Evolutionary conservation across 352 stramenopile species (phyloP).

Genomic region (Pythium grandisporangium): DNA sequence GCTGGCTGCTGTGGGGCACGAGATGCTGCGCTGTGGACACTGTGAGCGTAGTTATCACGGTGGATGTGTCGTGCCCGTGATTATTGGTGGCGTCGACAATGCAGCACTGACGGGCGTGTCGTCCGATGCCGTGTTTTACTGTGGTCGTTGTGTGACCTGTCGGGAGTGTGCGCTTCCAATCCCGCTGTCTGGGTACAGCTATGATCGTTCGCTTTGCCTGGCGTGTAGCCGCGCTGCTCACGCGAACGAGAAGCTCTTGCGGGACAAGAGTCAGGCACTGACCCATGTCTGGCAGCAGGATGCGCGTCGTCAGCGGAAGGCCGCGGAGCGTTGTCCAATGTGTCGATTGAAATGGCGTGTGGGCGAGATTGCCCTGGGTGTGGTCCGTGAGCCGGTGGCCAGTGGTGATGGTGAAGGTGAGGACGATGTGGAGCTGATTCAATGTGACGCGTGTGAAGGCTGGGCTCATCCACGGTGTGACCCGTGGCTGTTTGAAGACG

Average conservation of each 20-base stretch:
- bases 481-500: conserved; percentile 38
- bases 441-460: conserved; percentile 80
- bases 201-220: conserved; percentile 45
- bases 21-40: conserved; percentile 12
- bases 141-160: conserved; percentile 56
- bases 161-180: conserved; percentile 34
- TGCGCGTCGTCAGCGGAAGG: conserved; percentile 35
- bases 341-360: conserved; percentile 58
- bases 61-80: conserved; percentile 12
- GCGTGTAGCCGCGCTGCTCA: conserved; percentile 41
- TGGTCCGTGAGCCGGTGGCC: too few species aligned
- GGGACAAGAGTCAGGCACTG: conserved; percentile 41
- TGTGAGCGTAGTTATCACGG: conserved; percentile 19
- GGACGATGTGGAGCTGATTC: conserved; percentile 82
- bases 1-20: too few species aligned
- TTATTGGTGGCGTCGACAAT: conserved; percentile 12
- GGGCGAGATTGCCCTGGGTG: too few species aligned
- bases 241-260: conserved; percentile 32
- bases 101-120: too few species aligned
- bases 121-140: conserved; percentile 65
- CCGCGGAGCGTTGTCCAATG: conserved; percentile 71
- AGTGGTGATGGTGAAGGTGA: too few species aligned
- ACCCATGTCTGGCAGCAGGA: conserved; percentile 50
- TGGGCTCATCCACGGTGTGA: conserved; percentile 83
- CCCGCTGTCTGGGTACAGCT: conserved; percentile 51